These are phyloP conservation scores for Chrysanthemum makinoi DNA, from an alignment of 129 eudicot species.

Conservation along the genomic window DNA sequence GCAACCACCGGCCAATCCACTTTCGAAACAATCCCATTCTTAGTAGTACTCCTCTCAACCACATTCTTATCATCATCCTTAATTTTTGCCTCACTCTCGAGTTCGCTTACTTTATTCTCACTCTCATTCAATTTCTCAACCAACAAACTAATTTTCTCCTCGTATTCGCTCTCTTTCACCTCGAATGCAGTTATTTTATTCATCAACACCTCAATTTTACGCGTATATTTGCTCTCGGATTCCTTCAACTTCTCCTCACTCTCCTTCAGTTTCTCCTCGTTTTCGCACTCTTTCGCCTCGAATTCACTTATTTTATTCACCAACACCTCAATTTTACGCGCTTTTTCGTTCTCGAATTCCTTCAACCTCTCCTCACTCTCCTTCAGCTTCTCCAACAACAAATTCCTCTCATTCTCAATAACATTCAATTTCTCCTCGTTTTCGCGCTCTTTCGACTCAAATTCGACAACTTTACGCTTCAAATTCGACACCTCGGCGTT, in stretches of 20 bases:
- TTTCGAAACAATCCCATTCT: slow-evolving; percentile 17
- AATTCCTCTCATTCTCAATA: slow-evolving; percentile 46
- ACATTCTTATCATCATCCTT: slow-evolving; percentile 9
- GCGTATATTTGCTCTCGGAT: slow-evolving; percentile 34
- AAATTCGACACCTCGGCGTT: slow-evolving; percentile 34
- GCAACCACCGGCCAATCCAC: slow-evolving; percentile 48
- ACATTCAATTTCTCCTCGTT: slow-evolving; percentile 37
- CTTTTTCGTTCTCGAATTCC: slow-evolving; percentile 21
- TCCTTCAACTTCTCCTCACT: slow-evolving; percentile 31
- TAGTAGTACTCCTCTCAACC: background rate
- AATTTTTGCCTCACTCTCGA: slow-evolving; percentile 22
- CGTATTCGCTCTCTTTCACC: slow-evolving; percentile 10
- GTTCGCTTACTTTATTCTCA: slow-evolving; percentile 43
- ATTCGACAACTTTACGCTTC: slow-evolving; percentile 37
- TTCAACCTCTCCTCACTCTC: slow-evolving; percentile 21
- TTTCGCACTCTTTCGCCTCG: slow-evolving; percentile 26
- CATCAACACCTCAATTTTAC: slow-evolving; percentile 22
- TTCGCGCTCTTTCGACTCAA: slow-evolving; percentile 34
- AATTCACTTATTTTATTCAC: slow-evolving; percentile 40
- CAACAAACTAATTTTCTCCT: background rate
- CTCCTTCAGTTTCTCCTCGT: slow-evolving; percentile 12
- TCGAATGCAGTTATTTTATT: slow-evolving; percentile 42
- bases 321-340: slow-evolving; percentile 14
- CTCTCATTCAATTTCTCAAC: slow-evolving; percentile 19
- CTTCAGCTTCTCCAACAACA: slow-evolving; percentile 39